These are phyloP conservation scores for Helenozyma baotianmanensis DNA, from an alignment of 805 yeast genomes.

Conservation along the genomic window DNA sequence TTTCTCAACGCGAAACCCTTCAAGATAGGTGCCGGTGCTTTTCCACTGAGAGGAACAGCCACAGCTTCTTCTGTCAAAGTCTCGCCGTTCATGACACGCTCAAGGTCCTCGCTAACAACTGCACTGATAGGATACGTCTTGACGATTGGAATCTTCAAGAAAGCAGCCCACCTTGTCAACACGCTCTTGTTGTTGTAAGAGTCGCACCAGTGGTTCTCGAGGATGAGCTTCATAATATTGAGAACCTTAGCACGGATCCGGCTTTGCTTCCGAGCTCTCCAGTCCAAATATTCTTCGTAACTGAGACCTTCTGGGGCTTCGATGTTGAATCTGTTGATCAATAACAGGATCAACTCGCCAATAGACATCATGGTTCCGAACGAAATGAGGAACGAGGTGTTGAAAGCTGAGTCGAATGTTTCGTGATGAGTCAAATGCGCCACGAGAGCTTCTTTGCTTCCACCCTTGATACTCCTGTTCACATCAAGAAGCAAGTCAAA, in stretches of 20 bases:
- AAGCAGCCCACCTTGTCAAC: constrained; percentile 30
- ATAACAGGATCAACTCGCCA: constrained; percentile 50
- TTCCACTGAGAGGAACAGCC: constrained; percentile 21
- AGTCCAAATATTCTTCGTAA: constrained; percentile 71
- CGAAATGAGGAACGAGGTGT: constrained; percentile 65
- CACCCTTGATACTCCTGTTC: constrained; percentile 76
- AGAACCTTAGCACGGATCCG: constrained; percentile 66
- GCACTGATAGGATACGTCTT: constrained; percentile 27
- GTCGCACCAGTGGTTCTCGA: constrained; percentile 67
- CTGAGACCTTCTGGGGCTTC: constrained; percentile 86
- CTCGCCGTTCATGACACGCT: constrained; percentile 28
- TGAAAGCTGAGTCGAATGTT: constrained; percentile 56
- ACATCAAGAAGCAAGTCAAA: constrained; percentile 53
- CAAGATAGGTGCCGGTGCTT: constrained; percentile 39
- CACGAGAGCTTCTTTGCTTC: constrained; percentile 70
- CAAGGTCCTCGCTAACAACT: constrained; percentile 21
- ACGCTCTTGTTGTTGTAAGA: constrained; percentile 49
- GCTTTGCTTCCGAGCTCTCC: constrained; percentile 68
- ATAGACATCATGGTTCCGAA: constrained; percentile 73
- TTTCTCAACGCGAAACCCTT: constrained; percentile 34
- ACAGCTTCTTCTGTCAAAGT: constrained; percentile 22
- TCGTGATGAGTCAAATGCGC: constrained; percentile 78
- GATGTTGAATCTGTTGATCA: constrained; percentile 61
- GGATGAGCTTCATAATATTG: constrained; percentile 59
- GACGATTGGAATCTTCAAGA: constrained; percentile 20